A percentile compares a stretch with the other conserved stretches of the same genome.
phyloP scores from a whole-genome alignment of 495 filamentous ascomycete species.

The Trichocladium uniseriatum region DNA sequence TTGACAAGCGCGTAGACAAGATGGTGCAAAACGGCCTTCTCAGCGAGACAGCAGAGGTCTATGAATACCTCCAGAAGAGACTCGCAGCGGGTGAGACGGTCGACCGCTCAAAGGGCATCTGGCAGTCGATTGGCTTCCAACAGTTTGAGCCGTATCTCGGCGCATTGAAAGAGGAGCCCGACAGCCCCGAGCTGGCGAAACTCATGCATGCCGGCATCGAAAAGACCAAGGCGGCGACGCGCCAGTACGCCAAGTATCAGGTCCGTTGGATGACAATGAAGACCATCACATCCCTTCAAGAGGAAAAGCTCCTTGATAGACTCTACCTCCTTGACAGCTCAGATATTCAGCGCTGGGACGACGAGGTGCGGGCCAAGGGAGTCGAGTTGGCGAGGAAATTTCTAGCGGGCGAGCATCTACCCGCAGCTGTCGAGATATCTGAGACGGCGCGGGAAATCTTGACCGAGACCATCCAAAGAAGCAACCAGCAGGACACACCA shows the following conservation, averaged over 20 bases:
- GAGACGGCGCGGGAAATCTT: slow-evolving; percentile 47
- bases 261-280: slow-evolving; percentile 80
- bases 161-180: slow-evolving; percentile 33
- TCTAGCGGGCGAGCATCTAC: slow-evolving; percentile 45
- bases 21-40: slow-evolving; percentile 73
- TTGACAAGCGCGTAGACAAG: slow-evolving; percentile 66
- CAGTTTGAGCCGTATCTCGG: slow-evolving; percentile 67
- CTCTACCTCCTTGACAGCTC: slow-evolving; percentile 72
- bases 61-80: slow-evolving; percentile 41
- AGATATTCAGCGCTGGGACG: slow-evolving; percentile 46
- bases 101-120: slow-evolving; percentile 73
- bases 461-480: slow-evolving; percentile 43
- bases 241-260: slow-evolving; percentile 80
- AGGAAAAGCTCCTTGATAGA: slow-evolving; percentile 39
- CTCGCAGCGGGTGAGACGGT: slow-evolving; percentile 42
- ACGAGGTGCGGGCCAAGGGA: slow-evolving; percentile 55
- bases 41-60: slow-evolving; percentile 54
- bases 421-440: slow-evolving; percentile 54
- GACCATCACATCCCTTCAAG: slow-evolving; percentile 54
- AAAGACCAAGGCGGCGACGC: slow-evolving; percentile 64
- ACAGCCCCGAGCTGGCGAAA: slow-evolving; percentile 28
- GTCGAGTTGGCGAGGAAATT: slow-evolving; percentile 51
- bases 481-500: slow-evolving; percentile 33
- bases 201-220: slow-evolving; percentile 32
- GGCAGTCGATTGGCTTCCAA: slow-evolving; percentile 93